Evolutionary conservation across 495 filamentous ascomycete genomes (phyloP).

Genomic region (Extremus antarcticus): DNA sequence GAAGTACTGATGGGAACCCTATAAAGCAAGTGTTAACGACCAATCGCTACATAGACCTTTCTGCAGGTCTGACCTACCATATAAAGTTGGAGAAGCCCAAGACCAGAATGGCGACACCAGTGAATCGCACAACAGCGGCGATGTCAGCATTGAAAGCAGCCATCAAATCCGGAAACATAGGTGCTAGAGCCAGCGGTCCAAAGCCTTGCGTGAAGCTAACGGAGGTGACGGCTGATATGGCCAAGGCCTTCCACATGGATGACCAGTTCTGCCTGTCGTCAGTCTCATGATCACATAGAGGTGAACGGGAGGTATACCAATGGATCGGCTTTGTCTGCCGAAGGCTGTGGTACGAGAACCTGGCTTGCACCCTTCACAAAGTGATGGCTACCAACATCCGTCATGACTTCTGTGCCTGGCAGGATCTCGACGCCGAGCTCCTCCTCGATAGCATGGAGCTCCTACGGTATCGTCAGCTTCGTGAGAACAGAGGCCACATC

Average conservation of each 20-base stretch:
- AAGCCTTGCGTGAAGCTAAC: conserved; percentile 48
- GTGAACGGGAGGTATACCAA: neutral
- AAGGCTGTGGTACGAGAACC: conserved; percentile 47
- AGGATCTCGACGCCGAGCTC: conserved; percentile 45
- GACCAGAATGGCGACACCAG: conserved; percentile 51
- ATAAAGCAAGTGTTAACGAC: neutral
- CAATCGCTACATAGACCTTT: neutral
- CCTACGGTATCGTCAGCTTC: conserved; percentile 16
- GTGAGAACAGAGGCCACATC: neutral
- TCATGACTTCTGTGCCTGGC: conserved; percentile 55
- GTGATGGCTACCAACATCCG: conserved; percentile 44
- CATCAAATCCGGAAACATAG: conserved; percentile 47
- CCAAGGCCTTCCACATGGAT: conserved; percentile 23
- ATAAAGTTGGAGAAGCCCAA: conserved; percentile 56
- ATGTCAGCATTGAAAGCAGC: conserved; percentile 45
- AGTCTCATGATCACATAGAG: neutral
- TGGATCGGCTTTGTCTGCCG: conserved; percentile 38
- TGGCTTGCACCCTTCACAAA: conserved; percentile 44
- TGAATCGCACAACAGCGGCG: conserved; percentile 40
- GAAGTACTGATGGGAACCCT: conserved; percentile 51
- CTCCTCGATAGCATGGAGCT: conserved; percentile 27
- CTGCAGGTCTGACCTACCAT: conserved; percentile 19
- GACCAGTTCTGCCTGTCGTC: conserved; percentile 25
- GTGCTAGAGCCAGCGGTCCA: conserved; percentile 47
- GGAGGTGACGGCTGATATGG: conserved; percentile 35